These are phyloP conservation scores for Tripidium arundinaceum DNA, from an alignment of 202 grass and related monocot species.

Conservation along the genomic window DNA sequence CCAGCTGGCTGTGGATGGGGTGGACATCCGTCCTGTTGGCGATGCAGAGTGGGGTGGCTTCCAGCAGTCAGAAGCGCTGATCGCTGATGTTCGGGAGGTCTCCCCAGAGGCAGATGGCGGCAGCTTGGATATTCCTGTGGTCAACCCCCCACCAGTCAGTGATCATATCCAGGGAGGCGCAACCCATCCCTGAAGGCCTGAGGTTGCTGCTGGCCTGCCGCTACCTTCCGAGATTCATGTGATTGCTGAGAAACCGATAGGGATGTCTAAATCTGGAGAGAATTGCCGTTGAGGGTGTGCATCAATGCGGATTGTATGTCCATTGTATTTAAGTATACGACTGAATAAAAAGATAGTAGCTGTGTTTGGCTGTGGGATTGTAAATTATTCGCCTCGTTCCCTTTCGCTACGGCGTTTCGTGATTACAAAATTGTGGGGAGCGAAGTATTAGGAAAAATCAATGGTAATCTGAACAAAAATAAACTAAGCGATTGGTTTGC, in stretches of 20 bases:
- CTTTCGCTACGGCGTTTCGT: no score
- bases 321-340: slow-evolving; percentile 44
- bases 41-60: slow-evolving; percentile 58
- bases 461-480: no score
- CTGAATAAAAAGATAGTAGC: slow-evolving; percentile 30
- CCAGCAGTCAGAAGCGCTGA: slow-evolving; percentile 53
- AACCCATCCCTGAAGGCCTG: slow-evolving; percentile 38
- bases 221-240: slow-evolving; percentile 30
- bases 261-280: slow-evolving; percentile 41
- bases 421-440: no score
- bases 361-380: slow-evolving; percentile 26
- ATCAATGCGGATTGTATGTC: slow-evolving; percentile 36
- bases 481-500: no score
- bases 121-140: slow-evolving; percentile 86
- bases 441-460: no score
- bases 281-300: not conserved
- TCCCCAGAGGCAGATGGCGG: slow-evolving; percentile 57
- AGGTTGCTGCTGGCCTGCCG: not conserved
- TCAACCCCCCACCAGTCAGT: slow-evolving; percentile 45
- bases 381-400: no score
- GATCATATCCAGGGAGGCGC: slow-evolving; percentile 47
- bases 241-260: slow-evolving; percentile 35
- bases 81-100: slow-evolving; percentile 86
- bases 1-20: slow-evolving; percentile 58
- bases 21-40: slow-evolving; percentile 67